A percentile compares a stretch with the other conserved stretches of the same genome.
Conservation (phyloP, 2,329 filamentous ascomycete genomes). For the Fusarium sp. region DNA sequence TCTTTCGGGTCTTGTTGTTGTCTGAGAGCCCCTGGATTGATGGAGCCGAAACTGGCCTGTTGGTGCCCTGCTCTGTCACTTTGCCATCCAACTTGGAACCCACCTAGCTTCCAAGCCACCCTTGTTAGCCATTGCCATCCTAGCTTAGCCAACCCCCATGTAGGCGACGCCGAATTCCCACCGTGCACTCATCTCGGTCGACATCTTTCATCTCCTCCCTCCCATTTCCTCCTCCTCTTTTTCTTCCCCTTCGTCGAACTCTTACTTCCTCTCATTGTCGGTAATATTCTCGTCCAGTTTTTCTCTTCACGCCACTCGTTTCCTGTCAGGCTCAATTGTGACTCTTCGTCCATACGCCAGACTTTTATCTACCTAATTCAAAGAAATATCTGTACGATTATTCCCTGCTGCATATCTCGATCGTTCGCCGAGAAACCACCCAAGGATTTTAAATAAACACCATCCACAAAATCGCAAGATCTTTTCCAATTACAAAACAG, state of each 20-base stretch:
- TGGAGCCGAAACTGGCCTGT: conserved; percentile 32
- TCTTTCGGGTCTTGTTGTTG: conserved; percentile 22
- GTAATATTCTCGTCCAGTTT: conserved; percentile 44
- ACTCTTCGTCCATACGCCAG: conserved; percentile 40
- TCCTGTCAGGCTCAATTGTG: conserved; percentile 47
- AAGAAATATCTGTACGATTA: conserved; percentile 28
- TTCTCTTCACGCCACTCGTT: conserved; percentile 56
- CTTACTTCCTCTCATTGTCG: conserved; percentile 44
- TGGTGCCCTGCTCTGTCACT: conserved; percentile 35
- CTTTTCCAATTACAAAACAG: conserved; percentile 35
- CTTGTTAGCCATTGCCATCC: not conserved
- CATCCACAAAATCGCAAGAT: conserved; percentile 34
- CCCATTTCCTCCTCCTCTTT: conserved; percentile 42
- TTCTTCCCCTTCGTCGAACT: conserved; percentile 42
- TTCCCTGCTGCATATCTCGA: conserved; percentile 27
- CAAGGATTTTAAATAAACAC: conserved; percentile 30
- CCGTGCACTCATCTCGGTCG: conserved; percentile 43
- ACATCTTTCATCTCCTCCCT: conserved; percentile 44
- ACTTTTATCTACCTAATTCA: conserved; percentile 42
- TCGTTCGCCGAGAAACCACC: conserved; percentile 42
- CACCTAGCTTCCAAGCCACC: conserved; percentile 7
- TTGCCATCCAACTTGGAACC: conserved; percentile 28
- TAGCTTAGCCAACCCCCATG: conserved; percentile 21
- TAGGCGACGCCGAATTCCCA: conserved; percentile 41
- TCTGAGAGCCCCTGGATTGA: conserved; percentile 37